phyloP scores from a whole-genome alignment of 169 alveolate genomes.

The Plasmodium vinckei region DNA sequence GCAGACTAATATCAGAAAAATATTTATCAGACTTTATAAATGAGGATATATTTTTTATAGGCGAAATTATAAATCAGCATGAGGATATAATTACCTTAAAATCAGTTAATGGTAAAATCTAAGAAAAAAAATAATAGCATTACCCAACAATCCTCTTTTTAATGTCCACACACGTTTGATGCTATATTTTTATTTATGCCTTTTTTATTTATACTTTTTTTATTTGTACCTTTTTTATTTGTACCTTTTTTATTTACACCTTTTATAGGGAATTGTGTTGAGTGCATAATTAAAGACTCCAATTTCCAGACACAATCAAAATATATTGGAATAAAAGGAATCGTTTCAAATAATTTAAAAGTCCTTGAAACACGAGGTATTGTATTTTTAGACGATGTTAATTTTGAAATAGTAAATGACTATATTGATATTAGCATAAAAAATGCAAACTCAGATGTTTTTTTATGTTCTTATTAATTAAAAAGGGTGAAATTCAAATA shows the following conservation, averaged over 20 bases:
- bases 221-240: too few species aligned
- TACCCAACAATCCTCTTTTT: not conserved
- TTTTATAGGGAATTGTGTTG: slow-evolving; percentile 44
- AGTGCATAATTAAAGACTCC: slow-evolving; percentile 26
- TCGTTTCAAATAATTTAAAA: slow-evolving; percentile 65
- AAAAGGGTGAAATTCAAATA: not conserved
- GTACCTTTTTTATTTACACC: too few species aligned
- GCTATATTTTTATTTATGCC: too few species aligned
- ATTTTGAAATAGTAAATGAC: slow-evolving; percentile 69
- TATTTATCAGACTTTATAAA: slow-evolving; percentile 48
- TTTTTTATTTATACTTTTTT: too few species aligned
- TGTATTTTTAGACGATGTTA: slow-evolving; percentile 41
- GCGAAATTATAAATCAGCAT: slow-evolving; percentile 30
- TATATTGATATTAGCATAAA: slow-evolving; percentile 53
- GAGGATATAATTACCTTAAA: slow-evolving; percentile 27
- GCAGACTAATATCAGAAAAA: slow-evolving; percentile 57
- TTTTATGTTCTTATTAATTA: slow-evolving; percentile 33
- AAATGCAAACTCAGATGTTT: slow-evolving; percentile 52
- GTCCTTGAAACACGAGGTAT: slow-evolving; percentile 63
- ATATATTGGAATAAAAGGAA: slow-evolving; percentile 65
- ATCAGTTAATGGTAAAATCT: slow-evolving; percentile 60
- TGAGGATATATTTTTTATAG: slow-evolving; percentile 59
- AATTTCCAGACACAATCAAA: slow-evolving; percentile 11
- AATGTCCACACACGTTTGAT: not conserved
- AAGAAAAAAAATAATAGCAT: not conserved